Evolutionary conservation across 2,329 filamentous ascomycete genomes (phyloP).

Genomic region (Teratosphaeria epicoccoides): DNA sequence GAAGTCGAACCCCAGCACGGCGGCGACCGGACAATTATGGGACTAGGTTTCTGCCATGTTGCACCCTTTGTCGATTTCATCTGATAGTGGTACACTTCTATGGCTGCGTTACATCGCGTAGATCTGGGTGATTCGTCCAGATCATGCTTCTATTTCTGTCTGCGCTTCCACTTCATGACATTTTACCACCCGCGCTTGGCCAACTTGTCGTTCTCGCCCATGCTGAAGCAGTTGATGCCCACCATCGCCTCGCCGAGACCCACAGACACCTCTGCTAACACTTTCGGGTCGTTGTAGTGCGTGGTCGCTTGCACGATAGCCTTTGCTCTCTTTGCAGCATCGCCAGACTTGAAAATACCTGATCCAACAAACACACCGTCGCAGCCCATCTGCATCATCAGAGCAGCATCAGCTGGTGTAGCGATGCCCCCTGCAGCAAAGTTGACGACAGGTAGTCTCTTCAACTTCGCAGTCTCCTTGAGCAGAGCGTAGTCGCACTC

Average conservation of each 20-base stretch:
- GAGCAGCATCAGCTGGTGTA: conserved; percentile 90
- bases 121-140: no score
- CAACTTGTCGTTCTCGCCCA: conserved; percentile 72
- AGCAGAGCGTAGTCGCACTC: conserved; percentile 69
- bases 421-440: conserved; percentile 98
- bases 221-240: conserved; percentile 73
- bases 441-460: conserved; percentile 88
- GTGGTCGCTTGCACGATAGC: conserved; percentile 93
- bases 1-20: no score
- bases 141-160: no score
- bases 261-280: conserved; percentile 76
- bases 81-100: no score
- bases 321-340: conserved; percentile 79
- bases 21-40: no score
- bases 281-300: conserved; percentile 74
- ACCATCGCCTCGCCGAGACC: conserved; percentile 97
- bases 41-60: no score
- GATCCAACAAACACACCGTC: conserved; percentile 96
- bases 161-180: background rate
- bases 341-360: conserved; percentile 94
- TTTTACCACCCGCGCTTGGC: conserved; percentile 73
- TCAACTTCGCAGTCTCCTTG: conserved; percentile 75
- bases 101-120: no score
- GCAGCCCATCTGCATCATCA: conserved; percentile 99
- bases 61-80: no score